These are phyloP conservation scores for Penicillium malachiteum DNA, from an alignment of 495 filamentous ascomycete species.

Conservation along the genomic window DNA sequence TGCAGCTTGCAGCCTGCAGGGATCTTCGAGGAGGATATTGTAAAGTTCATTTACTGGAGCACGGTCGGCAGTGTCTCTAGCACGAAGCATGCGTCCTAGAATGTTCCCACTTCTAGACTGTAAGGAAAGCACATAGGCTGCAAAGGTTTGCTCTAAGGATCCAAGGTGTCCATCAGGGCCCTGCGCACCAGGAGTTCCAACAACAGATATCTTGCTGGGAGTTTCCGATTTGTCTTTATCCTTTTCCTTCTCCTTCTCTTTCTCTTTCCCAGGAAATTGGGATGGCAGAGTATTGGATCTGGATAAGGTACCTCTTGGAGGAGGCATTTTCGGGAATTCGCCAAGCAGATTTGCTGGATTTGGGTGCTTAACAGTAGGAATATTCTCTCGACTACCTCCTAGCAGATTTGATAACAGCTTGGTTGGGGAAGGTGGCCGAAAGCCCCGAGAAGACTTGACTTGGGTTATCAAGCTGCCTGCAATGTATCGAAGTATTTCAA, in stretches of 20 bases:
- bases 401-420: constrained; percentile 87
- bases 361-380: constrained; percentile 35
- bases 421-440: constrained; percentile 78
- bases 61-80: constrained; percentile 69
- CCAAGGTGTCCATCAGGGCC: constrained; percentile 52
- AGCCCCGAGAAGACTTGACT: constrained; percentile 52
- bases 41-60: constrained; percentile 87
- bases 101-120: constrained; percentile 83
- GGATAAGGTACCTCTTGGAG: constrained; percentile 32
- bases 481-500: constrained; percentile 73
- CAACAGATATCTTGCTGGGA: constrained; percentile 35
- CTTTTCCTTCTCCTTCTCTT: constrained; percentile 20
- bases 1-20: constrained; percentile 68
- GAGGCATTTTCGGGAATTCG: constrained; percentile 41
- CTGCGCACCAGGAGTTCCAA: constrained; percentile 20
- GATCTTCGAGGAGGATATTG: constrained; percentile 79
- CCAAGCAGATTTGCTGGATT: constrained; percentile 37
- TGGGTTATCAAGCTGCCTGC: constrained; percentile 58
- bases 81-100: constrained; percentile 69
- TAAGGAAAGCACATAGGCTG: constrained; percentile 77
- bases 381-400: constrained; percentile 50
- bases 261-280: constrained; percentile 32
- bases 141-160: constrained; percentile 81
- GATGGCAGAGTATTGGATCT: constrained; percentile 45
- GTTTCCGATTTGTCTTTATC: constrained; percentile 25